Conservation (phyloP, 495 filamentous ascomycete genomes). For the Staphylotrichum tortipilum region DNA sequence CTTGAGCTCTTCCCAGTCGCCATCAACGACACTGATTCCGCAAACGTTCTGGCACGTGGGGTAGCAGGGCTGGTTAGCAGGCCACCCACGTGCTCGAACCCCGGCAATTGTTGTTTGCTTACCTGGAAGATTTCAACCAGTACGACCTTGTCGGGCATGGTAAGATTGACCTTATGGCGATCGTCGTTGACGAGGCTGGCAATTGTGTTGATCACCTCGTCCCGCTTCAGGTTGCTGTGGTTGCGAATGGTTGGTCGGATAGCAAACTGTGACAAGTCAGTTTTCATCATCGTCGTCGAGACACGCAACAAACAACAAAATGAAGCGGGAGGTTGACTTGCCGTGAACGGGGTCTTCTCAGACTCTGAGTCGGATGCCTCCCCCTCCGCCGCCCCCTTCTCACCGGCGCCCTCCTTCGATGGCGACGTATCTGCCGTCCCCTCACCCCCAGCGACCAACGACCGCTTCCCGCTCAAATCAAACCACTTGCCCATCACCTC, state of each 20-base stretch:
- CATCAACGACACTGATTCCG: slow-evolving; percentile 42
- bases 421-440: background rate
- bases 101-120: slow-evolving; percentile 26
- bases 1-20: slow-evolving; percentile 43
- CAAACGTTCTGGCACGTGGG: slow-evolving; percentile 36
- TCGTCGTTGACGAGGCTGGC: slow-evolving; percentile 48
- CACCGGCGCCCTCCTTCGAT: slow-evolving; percentile 22
- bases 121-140: slow-evolving; percentile 87
- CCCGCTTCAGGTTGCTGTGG: slow-evolving; percentile 64
- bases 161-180: slow-evolving; percentile 75
- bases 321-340: background rate
- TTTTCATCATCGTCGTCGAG: too few relatives aligned
- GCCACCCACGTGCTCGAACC: background rate
- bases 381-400: slow-evolving; percentile 2
- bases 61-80: background rate
- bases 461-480: slow-evolving; percentile 35
- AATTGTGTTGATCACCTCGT: slow-evolving; percentile 68
- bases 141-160: slow-evolving; percentile 72
- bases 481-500: slow-evolving; percentile 68
- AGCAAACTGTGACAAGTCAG: slow-evolving; percentile 55
- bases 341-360: slow-evolving; percentile 18
- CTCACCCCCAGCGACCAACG: background rate
- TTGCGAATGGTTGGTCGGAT: slow-evolving; percentile 79
- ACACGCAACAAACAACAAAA: background rate
- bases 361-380: background rate